Conservation (phyloP, 257 asterid species). For the Lavandula angustifolia region DNA sequence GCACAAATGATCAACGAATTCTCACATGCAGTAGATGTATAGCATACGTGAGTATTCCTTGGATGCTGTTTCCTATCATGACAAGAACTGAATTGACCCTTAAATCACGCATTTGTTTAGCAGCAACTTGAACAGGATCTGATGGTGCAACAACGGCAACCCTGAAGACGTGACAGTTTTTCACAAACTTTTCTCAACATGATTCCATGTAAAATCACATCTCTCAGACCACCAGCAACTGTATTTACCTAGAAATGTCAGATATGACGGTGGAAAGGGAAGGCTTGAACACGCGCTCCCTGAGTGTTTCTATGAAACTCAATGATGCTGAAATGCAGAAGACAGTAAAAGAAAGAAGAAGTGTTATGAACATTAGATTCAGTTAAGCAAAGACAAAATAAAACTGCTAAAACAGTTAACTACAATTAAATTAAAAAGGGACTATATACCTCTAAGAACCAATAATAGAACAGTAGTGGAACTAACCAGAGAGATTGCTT, state of each 20-base stretch:
- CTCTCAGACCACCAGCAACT: slow-evolving; percentile 21
- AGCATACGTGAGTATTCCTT: slow-evolving; percentile 88
- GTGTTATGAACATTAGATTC: slow-evolving; percentile 15
- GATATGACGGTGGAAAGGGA: slow-evolving; percentile 76
- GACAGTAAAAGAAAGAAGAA: slow-evolving; percentile 18
- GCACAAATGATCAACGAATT: slow-evolving; percentile 4
- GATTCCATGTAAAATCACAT: slow-evolving; percentile 21
- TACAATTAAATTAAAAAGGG: not conserved
- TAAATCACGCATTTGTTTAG: slow-evolving; percentile 84
- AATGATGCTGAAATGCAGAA: slow-evolving; percentile 69
- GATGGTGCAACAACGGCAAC: slow-evolving; percentile 72
- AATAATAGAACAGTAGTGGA: slow-evolving; percentile 18
- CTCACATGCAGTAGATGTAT: not conserved
- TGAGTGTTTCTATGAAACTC: slow-evolving; percentile 77
- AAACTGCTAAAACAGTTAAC: not conserved
- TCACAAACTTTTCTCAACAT: slow-evolving; percentile 26
- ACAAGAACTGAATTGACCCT: slow-evolving; percentile 79
- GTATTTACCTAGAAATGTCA: slow-evolving; percentile 62
- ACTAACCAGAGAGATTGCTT: slow-evolving; percentile 76
- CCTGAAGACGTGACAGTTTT: slow-evolving; percentile 48
- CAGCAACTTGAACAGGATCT: slow-evolving; percentile 84
- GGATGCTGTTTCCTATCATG: slow-evolving; percentile 65
- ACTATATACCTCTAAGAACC: slow-evolving; percentile 16
- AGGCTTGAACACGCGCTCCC: slow-evolving; percentile 96
- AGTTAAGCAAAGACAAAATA: slow-evolving; percentile 17